Percentiles rank a stretch among this genome's conserved stretches.
phyloP scores from a whole-genome alignment of 192 early-diverging fungal genomes.

The Lobosporangium transversale region DNA sequence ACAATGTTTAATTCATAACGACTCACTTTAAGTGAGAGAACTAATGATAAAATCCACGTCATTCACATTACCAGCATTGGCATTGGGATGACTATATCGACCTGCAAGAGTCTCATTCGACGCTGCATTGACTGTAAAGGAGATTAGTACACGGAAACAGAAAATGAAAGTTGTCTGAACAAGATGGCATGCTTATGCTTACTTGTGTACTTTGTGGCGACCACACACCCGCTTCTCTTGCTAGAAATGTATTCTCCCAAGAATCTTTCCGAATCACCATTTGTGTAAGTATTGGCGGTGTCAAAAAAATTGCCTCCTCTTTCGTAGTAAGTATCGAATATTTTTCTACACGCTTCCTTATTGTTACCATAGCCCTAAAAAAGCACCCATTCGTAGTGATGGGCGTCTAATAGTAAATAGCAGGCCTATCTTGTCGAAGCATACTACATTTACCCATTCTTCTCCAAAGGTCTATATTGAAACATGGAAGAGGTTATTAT shows the following conservation, averaged over 20 bases:
- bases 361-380: conserved; percentile 51
- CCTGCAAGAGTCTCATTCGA: conserved; percentile 17
- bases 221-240: conserved; percentile 64
- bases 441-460: conserved; percentile 32
- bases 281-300: conserved; percentile 65
- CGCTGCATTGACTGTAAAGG: no score
- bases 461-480: conserved; percentile 51
- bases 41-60: neutral
- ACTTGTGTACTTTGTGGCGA: conserved; percentile 66
- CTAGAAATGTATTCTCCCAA: conserved; percentile 63
- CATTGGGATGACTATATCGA: conserved; percentile 9
- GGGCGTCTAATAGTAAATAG: no score
- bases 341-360: conserved; percentile 54
- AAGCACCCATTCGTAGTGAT: neutral
- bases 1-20: no score
- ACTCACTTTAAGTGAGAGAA: no score
- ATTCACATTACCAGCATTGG: conserved; percentile 27
- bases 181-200: conserved; percentile 11
- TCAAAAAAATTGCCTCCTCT: conserved; percentile 62
- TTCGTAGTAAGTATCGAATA: conserved; percentile 60
- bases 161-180: no score
- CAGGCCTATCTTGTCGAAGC: no score
- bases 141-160: no score
- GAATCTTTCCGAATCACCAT: conserved; percentile 65
- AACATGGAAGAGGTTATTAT: neutral